phyloP scores from a whole-genome alignment of 345 rosid species.

The Anacardium occidentale region DNA sequence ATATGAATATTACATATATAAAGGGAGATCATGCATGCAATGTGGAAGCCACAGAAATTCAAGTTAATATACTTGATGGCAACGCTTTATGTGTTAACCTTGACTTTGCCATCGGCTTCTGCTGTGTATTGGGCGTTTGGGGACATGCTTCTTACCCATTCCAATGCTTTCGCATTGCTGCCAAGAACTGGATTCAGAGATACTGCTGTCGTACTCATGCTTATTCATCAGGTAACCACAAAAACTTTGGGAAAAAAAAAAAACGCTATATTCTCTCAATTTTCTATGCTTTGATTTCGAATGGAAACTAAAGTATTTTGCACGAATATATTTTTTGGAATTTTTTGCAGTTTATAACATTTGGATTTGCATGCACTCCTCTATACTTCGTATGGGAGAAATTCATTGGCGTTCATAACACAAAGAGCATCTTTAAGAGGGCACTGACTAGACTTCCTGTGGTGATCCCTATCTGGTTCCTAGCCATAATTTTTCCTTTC shows the following conservation, averaged over 20 bases:
- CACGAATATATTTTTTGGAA: background rate
- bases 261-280: too few species aligned
- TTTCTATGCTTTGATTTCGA: background rate
- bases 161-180: conserved; percentile 84
- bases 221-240: conserved; percentile 68
- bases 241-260: background rate
- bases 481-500: conserved; percentile 89
- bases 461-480: conserved; percentile 93
- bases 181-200: conserved; percentile 79
- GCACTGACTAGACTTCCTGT: conserved; percentile 92
- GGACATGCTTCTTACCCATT: conserved; percentile 75
- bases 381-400: conserved; percentile 98
- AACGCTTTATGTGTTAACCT: conserved; percentile 80
- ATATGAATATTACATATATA: background rate
- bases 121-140: conserved; percentile 99
- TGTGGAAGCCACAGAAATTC: conserved; percentile 99
- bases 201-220: conserved; percentile 84
- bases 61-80: conserved; percentile 83
- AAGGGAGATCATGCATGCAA: conserved; percentile 98
- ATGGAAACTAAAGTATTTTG: background rate
- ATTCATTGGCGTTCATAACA: conserved; percentile 69
- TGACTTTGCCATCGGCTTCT: conserved; percentile 90
- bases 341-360: conserved; percentile 78
- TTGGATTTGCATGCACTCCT: conserved; percentile 98
- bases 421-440: conserved; percentile 72